phyloP scores from a whole-genome alignment of 2,329 filamentous ascomycete species.

The Cladosporium sp. region DNA sequence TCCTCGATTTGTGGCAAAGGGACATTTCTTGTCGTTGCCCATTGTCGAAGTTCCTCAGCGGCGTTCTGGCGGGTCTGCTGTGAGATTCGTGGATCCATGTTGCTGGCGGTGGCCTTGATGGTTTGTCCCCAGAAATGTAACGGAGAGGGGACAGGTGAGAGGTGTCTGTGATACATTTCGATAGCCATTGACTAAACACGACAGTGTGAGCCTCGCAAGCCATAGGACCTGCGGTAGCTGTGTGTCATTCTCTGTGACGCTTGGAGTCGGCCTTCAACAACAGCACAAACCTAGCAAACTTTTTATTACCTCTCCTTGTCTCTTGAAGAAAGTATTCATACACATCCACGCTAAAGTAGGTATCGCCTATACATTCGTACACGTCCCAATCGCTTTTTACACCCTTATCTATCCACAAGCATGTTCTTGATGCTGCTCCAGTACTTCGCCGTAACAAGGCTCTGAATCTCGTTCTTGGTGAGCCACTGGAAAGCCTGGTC shows the following conservation, averaged over 20 bases:
- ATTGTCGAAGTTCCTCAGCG: background rate
- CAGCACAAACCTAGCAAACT: background rate
- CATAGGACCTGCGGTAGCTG: no score
- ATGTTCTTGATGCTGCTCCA: slow-evolving; percentile 75
- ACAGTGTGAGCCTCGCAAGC: no score
- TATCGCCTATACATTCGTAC: background rate
- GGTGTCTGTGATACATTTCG: no score
- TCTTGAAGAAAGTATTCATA: background rate
- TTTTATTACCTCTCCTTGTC: background rate
- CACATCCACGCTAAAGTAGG: slow-evolving; percentile 4
- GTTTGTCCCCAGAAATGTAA: no score
- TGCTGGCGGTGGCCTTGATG: no score
- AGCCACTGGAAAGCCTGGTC: slow-evolving; percentile 88
- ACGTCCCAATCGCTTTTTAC: background rate
- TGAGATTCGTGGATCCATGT: background rate
- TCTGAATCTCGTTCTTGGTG: slow-evolving; percentile 78
- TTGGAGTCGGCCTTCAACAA: no score
- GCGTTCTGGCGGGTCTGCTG: background rate
- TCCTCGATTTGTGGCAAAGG: background rate
- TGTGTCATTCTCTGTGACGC: no score
- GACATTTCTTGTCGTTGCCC: background rate
- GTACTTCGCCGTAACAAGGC: slow-evolving; percentile 63
- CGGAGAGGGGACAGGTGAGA: no score
- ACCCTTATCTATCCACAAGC: slow-evolving; percentile 65
- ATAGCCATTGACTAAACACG: no score